Base-by-base conservation (phyloP, 2,329 filamentous ascomycete species). In the Achaetomium macrosporum region DNA sequence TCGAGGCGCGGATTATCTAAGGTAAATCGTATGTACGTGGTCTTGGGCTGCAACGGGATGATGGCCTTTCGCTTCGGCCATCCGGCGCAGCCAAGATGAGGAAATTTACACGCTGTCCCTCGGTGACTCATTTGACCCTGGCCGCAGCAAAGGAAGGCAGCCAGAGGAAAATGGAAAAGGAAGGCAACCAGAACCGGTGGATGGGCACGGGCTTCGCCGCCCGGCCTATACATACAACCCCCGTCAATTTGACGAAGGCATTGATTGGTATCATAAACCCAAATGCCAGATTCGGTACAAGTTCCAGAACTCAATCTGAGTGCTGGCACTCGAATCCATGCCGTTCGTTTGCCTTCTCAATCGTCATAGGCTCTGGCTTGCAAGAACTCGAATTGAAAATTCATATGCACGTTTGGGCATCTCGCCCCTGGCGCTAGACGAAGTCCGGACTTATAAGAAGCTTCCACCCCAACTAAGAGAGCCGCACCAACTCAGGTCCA, bases 141-240 rank as follows among this genome's bases (percentile, higher is more conserved):
- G 33, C n/a, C n/a, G 41, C 51, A 50, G n/a, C n/a, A 41, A 11
- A 41, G n/a, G 19, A 19, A 43, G 45, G 45, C 16, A 30, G 5
- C 35, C 30, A 37, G 35, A 25, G 25, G 7, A 31, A 42, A 45
- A 41, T 11, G 20, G n/a, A 19, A 39, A 50, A 47, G 43, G 25
- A 51, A 54, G 52, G 52, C 52, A 54, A 19, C 47, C 43, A 47
- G 16, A 42, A 29, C 42, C 15, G 36, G 41, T 42, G 44, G 41
- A 7, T 46, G 43, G 31, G 29, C 30, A n/a, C 35, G 2, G 35
- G 35, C 30, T 50, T 50, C 42, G 42, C 46, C 42, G 51, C 51
- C 39, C 20, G 12, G 15, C 25, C 37, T 15, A 19, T 25, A 7
- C 25, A 25, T 25, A 25, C 7, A 25, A 25, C 25, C 25, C 25